Evolutionary conservation across 2,329 filamentous ascomycete species (phyloP).

Genomic region (Botrytis pseudocinerea): DNA sequence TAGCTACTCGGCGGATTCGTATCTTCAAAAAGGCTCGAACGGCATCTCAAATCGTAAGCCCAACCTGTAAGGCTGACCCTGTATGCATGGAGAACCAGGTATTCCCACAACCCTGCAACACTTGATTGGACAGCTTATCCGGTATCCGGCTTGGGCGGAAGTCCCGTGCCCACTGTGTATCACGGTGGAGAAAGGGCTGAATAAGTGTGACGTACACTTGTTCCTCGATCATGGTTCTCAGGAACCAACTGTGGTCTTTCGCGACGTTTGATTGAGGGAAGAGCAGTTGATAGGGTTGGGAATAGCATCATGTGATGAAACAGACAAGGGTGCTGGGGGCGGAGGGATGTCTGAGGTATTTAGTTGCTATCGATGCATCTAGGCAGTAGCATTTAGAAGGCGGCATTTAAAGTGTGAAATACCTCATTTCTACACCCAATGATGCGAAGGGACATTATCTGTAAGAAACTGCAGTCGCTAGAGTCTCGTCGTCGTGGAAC

Average conservation of each 20-base stretch:
- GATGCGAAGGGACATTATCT: background rate
- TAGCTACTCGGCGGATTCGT: constrained; percentile 18
- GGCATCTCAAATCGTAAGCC: constrained; percentile 6
- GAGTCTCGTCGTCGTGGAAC: background rate
- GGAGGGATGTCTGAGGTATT: background rate
- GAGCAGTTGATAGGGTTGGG: background rate
- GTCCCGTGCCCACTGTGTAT: background rate
- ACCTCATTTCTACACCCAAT: background rate
- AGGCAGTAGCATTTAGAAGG: background rate
- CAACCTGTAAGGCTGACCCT: constrained; percentile 21
- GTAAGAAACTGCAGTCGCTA: accelerated
- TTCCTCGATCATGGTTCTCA: background rate
- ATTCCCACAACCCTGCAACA: background rate
- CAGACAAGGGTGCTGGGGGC: background rate
- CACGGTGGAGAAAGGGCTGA: background rate
- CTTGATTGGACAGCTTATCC: constrained; percentile 13
- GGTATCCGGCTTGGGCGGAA: constrained; percentile 1
- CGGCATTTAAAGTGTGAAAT: background rate
- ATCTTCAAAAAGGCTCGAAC: constrained; percentile 3
- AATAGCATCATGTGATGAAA: background rate
- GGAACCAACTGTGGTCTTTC: background rate
- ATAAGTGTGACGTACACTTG: background rate
- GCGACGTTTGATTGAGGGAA: background rate
- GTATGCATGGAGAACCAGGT: constrained; percentile 11
- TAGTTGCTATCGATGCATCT: background rate